Evolutionary conservation across 1,284 basidiomycete species (phyloP).

Genomic region (Boletus smithii): DNA sequence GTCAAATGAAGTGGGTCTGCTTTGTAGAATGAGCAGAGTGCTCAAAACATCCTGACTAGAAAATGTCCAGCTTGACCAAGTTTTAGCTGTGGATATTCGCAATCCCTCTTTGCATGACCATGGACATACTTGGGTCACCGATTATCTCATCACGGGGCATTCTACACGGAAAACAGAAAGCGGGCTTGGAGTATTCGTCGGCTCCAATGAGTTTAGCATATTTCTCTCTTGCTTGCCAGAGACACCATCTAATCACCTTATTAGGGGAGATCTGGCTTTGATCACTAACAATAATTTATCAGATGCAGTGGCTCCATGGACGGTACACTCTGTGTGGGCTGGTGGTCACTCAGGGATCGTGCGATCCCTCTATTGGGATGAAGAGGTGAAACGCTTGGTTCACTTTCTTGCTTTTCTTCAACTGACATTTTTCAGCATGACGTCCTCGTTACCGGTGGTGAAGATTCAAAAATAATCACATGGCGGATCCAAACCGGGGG

Average conservation of each 20-base stretch:
- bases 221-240: background rate
- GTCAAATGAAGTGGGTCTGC: conserved; percentile 56
- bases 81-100: conserved; percentile 51
- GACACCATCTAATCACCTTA: conserved; percentile 4
- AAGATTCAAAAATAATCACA: conserved; percentile 53
- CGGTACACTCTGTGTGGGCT: conserved; percentile 49
- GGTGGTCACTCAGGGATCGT: conserved; percentile 55
- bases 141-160: conserved; percentile 55
- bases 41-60: background rate
- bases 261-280: conserved; percentile 58
- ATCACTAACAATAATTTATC: conserved; percentile 45
- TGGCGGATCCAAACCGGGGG: conserved; percentile 39
- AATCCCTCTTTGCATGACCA: conserved; percentile 47
- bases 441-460: conserved; percentile 57
- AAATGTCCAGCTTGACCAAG: conserved; percentile 46
- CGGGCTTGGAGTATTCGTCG: conserved; percentile 48
- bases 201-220: conserved; percentile 56
- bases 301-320: conserved; percentile 42
- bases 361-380: conserved; percentile 55
- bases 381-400: conserved; percentile 37
- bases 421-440: conserved; percentile 37
- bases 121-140: conserved; percentile 54
- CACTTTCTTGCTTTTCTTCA: background rate
- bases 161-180: conserved; percentile 24
- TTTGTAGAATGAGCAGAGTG: background rate